These are phyloP conservation scores for Cystofilobasidium capitatum DNA, from an alignment of 768 basidiomycete species.

Conservation along the genomic window DNA sequence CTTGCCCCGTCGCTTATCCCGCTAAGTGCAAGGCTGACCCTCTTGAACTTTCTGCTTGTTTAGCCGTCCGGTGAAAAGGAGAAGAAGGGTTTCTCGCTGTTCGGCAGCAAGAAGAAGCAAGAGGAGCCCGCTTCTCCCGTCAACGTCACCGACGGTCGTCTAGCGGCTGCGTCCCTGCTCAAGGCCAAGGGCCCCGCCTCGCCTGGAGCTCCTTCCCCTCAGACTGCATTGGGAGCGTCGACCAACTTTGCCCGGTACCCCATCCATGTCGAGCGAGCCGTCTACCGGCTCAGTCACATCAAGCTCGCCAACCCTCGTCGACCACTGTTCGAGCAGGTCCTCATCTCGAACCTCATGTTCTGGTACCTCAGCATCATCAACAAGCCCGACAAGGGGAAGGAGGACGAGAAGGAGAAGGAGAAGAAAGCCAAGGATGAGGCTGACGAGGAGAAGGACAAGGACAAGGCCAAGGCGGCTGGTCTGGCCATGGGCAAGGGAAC, in stretches of 20 bases:
- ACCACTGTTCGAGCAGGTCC: slow-evolving; percentile 87
- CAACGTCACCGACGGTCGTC: slow-evolving; percentile 54
- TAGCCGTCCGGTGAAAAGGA: slow-evolving; percentile 48
- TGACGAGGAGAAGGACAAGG: slow-evolving; percentile 18
- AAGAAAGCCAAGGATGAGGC: slow-evolving; percentile 20
- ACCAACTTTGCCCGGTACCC: slow-evolving; percentile 68
- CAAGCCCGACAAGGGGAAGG: slow-evolving; percentile 54
- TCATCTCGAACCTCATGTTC: slow-evolving; percentile 68
- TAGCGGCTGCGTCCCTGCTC: slow-evolving; percentile 75
- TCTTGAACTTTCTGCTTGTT: too few species aligned
- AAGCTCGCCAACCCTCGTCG: slow-evolving; percentile 94
- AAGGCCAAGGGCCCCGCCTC: slow-evolving; percentile 66
- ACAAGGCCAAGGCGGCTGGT: slow-evolving; percentile 37
- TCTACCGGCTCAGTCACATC: slow-evolving; percentile 95
- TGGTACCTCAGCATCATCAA: slow-evolving; percentile 99
- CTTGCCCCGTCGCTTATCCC: not conserved
- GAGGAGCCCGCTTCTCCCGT: slow-evolving; percentile 43
- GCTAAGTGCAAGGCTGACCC: not conserved
- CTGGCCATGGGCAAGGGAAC: slow-evolving; percentile 32
- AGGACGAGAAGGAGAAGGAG: slow-evolving; percentile 24
- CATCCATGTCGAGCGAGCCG: slow-evolving; percentile 95
- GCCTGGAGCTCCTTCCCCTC: slow-evolving; percentile 30
- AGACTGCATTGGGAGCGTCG: slow-evolving; percentile 38
- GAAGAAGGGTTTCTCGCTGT: slow-evolving; percentile 75
- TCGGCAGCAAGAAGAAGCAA: slow-evolving; percentile 80